Evolutionary conservation across 2,329 filamentous ascomycete genomes (phyloP).

Genomic region (Aschersonia sp.): DNA sequence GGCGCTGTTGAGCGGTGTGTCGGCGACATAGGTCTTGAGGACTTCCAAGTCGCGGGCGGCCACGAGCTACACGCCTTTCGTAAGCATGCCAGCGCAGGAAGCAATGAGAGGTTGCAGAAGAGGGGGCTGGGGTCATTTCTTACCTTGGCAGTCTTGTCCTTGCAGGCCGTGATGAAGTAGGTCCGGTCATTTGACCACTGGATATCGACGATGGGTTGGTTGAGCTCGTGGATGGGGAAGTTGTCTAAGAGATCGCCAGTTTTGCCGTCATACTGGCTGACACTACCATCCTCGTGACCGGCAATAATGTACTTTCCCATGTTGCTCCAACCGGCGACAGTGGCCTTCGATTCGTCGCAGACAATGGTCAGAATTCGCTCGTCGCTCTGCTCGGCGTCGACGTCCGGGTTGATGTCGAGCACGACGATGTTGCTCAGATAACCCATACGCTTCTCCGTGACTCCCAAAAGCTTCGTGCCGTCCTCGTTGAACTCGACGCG

Average conservation of each 20-base stretch:
- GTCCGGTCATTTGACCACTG: conserved; percentile 90
- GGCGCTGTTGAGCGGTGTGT: conserved; percentile 93
- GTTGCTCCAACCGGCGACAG: conserved; percentile 93
- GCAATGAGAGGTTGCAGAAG: too few relatives aligned
- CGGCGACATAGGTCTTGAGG: conserved; percentile 81
- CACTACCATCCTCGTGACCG: conserved; percentile 88
- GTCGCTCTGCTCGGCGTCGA: conserved; percentile 68
- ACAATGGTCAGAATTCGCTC: conserved; percentile 79
- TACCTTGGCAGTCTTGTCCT: conserved; percentile 94
- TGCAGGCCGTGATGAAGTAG: conserved; percentile 96
- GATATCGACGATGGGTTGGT: conserved; percentile 73
- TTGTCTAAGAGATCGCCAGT: conserved; percentile 72
- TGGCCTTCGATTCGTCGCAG: conserved; percentile 91
- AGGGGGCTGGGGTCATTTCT: too few relatives aligned
- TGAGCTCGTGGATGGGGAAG: conserved; percentile 72
- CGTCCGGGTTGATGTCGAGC: conserved; percentile 73
- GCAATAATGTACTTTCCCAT: conserved; percentile 92
- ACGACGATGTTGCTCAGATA: conserved; percentile 90
- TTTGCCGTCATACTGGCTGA: conserved; percentile 88
- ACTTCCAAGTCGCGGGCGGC: conserved; percentile 75
- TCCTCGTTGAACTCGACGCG: conserved; percentile 95
- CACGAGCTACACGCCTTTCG: conserved; percentile 43
- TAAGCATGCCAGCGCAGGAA: conserved; percentile 4
- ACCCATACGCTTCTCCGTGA: conserved; percentile 98
- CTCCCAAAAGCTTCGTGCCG: conserved; percentile 75